phyloP scores from a whole-genome alignment of 345 rosid species.

The Populus deltoides region DNA sequence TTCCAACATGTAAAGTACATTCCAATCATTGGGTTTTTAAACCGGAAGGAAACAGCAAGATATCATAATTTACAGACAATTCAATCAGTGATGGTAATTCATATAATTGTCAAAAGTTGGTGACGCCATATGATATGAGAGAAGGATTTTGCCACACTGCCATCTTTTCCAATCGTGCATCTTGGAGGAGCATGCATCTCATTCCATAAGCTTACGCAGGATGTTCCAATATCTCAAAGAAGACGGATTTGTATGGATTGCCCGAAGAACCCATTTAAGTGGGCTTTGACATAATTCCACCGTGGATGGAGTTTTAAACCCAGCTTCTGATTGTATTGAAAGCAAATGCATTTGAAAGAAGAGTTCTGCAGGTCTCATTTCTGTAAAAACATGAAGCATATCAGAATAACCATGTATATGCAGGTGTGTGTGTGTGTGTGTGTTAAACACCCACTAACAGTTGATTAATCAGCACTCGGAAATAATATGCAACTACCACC shows the following conservation, averaged over 20 bases:
- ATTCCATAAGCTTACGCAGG: slow-evolving; percentile 46
- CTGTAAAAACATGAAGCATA: slow-evolving; percentile 37
- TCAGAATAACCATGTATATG: not conserved
- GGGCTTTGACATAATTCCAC: slow-evolving; percentile 64
- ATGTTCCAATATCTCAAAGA: slow-evolving; percentile 76
- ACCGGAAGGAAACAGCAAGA: too few species aligned
- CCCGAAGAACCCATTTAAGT: slow-evolving; percentile 76
- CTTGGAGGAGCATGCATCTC: not conserved
- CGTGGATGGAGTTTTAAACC: slow-evolving; percentile 29
- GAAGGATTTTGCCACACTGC: too few species aligned
- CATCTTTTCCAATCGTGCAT: too few species aligned
- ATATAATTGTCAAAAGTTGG: too few species aligned
- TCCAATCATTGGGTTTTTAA: too few species aligned
- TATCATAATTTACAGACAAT: too few species aligned
- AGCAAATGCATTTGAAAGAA: slow-evolving; percentile 92
- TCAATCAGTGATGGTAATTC: too few species aligned
- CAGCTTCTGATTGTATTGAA: slow-evolving; percentile 44
- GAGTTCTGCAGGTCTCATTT: slow-evolving; percentile 86
- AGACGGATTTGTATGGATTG: slow-evolving; percentile 86
- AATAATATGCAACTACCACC: too few species aligned
- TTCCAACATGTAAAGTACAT: too few species aligned
- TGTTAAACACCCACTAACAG: not conserved
- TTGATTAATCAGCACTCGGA: not conserved
- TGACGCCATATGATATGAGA: too few species aligned
- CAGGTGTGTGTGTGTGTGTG: not conserved